These are phyloP conservation scores for Blastomyces parvus DNA, from an alignment of 2,329 filamentous ascomycete genomes.

Conservation along the genomic window DNA sequence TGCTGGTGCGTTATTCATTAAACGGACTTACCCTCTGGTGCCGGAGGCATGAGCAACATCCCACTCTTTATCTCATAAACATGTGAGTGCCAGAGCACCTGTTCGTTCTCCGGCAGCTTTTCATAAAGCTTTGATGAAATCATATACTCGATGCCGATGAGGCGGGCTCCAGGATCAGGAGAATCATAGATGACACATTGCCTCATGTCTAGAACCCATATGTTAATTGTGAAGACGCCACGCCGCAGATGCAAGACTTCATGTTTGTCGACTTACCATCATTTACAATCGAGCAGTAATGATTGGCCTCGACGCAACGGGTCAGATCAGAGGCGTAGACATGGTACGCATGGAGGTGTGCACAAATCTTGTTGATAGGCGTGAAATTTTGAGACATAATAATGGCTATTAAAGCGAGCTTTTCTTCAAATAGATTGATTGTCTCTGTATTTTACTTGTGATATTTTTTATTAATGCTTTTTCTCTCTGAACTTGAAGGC, in stretches of 20 bases:
- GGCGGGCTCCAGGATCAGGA: constrained; percentile 53
- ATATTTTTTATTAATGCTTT: not conserved
- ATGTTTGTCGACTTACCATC: constrained; percentile 35
- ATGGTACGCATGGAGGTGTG: constrained; percentile 80
- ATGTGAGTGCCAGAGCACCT: constrained; percentile 69
- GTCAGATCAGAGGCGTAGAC: constrained; percentile 64
- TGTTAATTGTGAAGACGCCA: not conserved
- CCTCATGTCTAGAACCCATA: constrained; percentile 52
- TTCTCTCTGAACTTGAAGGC: not conserved
- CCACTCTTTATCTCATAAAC: constrained; percentile 41
- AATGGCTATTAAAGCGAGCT: not conserved
- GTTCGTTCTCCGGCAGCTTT: constrained; percentile 56
- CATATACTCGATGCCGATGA: constrained; percentile 87
- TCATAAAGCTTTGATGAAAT: constrained; percentile 60
- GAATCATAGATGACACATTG: constrained; percentile 82
- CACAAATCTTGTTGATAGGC: constrained; percentile 66
- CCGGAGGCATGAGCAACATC: constrained; percentile 35
- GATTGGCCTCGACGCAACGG: constrained; percentile 65
- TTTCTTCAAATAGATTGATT: not conserved
- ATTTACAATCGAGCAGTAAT: constrained; percentile 73
- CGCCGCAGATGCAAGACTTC: not conserved
- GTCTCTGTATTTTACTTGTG: not conserved
- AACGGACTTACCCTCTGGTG: constrained; percentile 14
- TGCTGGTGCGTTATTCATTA: constrained; percentile 14
- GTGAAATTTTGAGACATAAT: constrained; percentile 44